Evolutionary conservation across 2,329 filamentous ascomycete genomes (phyloP).

Genomic region (Annulohypoxylon truncatum): DNA sequence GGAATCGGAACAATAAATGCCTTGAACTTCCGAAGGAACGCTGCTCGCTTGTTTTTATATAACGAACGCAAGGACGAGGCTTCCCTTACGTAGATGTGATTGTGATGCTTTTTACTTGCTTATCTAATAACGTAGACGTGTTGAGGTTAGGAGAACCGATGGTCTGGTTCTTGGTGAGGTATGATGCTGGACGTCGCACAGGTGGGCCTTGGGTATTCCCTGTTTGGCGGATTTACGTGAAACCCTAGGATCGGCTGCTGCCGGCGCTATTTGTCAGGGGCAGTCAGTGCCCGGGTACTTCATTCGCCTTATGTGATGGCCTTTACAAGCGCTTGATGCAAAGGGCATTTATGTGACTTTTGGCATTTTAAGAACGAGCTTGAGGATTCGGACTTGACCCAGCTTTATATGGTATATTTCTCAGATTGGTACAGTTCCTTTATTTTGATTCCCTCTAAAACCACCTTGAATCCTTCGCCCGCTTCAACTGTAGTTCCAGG

Average conservation of each 20-base stretch:
- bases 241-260: conserved; percentile 24
- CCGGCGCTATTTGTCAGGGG: conserved; percentile 16
- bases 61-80: not conserved
- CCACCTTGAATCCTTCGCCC: not conserved
- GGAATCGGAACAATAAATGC: no score
- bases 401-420: no score
- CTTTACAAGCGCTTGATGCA: not conserved
- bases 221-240: conserved; percentile 27
- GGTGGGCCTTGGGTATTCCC: conserved; percentile 3
- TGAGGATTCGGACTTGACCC: no score
- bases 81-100: not conserved
- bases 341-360: not conserved
- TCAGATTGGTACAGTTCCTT: no score
- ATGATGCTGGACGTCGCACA: not conserved
- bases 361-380: not conserved
- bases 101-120: not conserved
- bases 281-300: no score
- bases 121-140: not conserved
- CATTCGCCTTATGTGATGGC: not conserved
- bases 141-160: not conserved
- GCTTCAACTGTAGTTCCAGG: no score
- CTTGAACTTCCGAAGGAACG: not conserved
- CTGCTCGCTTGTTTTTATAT: not conserved
- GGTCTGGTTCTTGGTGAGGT: not conserved
- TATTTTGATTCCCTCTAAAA: no score